Evolutionary conservation across 2,329 filamentous ascomycete species (phyloP).

Genomic region (Penicillium brevicompactum): DNA sequence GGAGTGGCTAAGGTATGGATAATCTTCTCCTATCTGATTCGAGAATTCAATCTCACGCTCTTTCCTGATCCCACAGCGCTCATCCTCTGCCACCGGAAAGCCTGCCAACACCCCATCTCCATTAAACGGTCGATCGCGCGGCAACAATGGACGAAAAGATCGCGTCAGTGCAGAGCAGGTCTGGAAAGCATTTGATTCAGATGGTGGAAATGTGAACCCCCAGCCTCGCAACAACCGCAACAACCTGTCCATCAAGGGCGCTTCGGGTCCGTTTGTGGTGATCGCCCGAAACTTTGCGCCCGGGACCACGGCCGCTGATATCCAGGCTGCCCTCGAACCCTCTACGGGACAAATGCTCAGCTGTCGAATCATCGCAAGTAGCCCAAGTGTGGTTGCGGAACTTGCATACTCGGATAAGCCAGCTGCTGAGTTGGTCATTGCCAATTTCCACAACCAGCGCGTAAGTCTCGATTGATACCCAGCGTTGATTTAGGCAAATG

Average conservation of each 20-base stretch:
- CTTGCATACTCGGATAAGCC: slow-evolving; percentile 58
- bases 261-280: slow-evolving; percentile 57
- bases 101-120: slow-evolving; percentile 38
- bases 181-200: slow-evolving; percentile 32
- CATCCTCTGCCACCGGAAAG: slow-evolving; percentile 42
- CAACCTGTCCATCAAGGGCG: slow-evolving; percentile 59
- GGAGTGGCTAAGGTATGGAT: slow-evolving; percentile 57
- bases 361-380: slow-evolving; percentile 55
- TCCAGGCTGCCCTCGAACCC: slow-evolving; percentile 61
- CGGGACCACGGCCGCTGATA: slow-evolving; percentile 67
- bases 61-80: slow-evolving; percentile 31
- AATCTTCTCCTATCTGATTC: background rate
- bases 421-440: slow-evolving; percentile 61
- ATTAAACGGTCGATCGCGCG: slow-evolving; percentile 21
- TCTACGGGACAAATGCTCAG: slow-evolving; percentile 55
- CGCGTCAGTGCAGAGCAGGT: slow-evolving; percentile 38
- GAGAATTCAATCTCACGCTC: background rate
- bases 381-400: slow-evolving; percentile 63
- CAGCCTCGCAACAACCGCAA: slow-evolving; percentile 29
- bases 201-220: slow-evolving; percentile 33
- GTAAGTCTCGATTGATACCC: slow-evolving; percentile 36
- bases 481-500: background rate
- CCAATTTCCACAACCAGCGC: slow-evolving; percentile 65
- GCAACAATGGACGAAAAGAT: slow-evolving; percentile 33
- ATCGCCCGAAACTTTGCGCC: slow-evolving; percentile 65